phyloP scores from a whole-genome alignment of 768 basidiomycete genomes.

The Tylopilus plumbeoviolaceoides region DNA sequence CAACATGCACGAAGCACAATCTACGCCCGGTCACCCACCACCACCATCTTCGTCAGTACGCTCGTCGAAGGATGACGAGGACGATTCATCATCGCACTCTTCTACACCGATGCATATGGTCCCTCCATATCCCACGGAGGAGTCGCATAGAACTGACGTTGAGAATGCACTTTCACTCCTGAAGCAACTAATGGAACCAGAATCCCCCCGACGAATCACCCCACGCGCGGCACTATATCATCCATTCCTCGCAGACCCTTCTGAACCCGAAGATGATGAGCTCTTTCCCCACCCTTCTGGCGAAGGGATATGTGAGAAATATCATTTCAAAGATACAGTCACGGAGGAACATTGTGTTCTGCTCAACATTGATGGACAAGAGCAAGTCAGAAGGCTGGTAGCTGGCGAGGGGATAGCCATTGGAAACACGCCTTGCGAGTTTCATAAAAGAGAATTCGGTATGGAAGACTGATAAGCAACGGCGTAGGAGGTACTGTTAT shows the following conservation, averaged over 20 bases:
- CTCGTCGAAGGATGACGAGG: constrained; percentile 16
- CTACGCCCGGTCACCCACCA: constrained; percentile 19
- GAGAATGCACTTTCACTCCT: constrained; percentile 73
- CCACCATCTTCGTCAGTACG: constrained; percentile 35
- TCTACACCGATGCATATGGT: constrained; percentile 14
- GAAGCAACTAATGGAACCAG: constrained; percentile 67
- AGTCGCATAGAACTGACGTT: constrained; percentile 50
- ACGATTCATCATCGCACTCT: constrained; percentile 21
- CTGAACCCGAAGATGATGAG: constrained; percentile 54
- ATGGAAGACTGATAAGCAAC: constrained; percentile 2
- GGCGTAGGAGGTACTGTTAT: not conserved
- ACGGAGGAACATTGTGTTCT: constrained; percentile 53
- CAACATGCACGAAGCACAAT: constrained; percentile 26
- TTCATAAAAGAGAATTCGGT: constrained; percentile 36
- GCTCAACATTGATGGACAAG: constrained; percentile 35
- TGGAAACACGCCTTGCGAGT: constrained; percentile 59
- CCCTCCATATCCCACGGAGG: constrained; percentile 27
- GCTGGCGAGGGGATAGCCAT: constrained; percentile 52
- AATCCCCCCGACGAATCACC: constrained; percentile 72
- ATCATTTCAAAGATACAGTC: constrained; percentile 58
- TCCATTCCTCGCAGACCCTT: constrained; percentile 59
- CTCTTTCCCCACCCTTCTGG: constrained; percentile 67
- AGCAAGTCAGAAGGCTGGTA: constrained; percentile 31
- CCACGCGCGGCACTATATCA: constrained; percentile 76
- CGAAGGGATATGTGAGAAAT: constrained; percentile 59